Conservation (phyloP, 257 asterid genomes). For the Jaltomata sinuosa region DNA sequence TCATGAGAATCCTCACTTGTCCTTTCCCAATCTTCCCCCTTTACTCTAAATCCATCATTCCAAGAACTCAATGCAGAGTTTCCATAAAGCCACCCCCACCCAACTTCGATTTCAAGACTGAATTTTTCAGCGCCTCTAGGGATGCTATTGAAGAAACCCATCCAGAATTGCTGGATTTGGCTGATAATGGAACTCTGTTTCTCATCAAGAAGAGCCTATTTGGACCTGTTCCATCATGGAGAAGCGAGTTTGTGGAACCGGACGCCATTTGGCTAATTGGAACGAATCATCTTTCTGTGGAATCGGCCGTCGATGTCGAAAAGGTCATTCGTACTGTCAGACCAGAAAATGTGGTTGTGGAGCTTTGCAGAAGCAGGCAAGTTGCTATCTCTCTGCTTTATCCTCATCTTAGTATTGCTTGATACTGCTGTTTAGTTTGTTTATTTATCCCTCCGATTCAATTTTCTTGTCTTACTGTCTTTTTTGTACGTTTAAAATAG, state of each 20-base stretch:
- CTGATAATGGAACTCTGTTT: conserved; percentile 55
- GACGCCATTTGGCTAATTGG: conserved; percentile 78
- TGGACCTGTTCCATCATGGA: conserved; percentile 85
- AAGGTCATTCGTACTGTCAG: conserved; percentile 61
- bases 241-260: conserved; percentile 77
- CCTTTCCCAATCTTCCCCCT: background rate
- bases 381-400: conserved; percentile 7
- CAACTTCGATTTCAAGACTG: conserved; percentile 50
- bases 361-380: conserved; percentile 97
- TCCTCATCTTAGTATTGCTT: background rate
- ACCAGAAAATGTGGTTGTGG: conserved; percentile 86
- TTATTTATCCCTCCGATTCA: too few relatives aligned
- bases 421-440: background rate
- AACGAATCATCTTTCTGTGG: conserved; percentile 56
- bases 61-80: conserved; percentile 4
- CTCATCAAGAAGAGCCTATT: conserved; percentile 47
- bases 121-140: conserved; percentile 36
- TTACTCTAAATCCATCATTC: background rate
- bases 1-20: background rate
- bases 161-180: conserved; percentile 68
- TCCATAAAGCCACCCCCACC: conserved; percentile 57
- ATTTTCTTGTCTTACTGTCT: too few relatives aligned
- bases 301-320: conserved; percentile 52
- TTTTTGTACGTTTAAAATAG: too few relatives aligned
- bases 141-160: conserved; percentile 46